Evolutionary conservation across 257 asterid species (phyloP).

Genomic region (Osmanthus fragrans): DNA sequence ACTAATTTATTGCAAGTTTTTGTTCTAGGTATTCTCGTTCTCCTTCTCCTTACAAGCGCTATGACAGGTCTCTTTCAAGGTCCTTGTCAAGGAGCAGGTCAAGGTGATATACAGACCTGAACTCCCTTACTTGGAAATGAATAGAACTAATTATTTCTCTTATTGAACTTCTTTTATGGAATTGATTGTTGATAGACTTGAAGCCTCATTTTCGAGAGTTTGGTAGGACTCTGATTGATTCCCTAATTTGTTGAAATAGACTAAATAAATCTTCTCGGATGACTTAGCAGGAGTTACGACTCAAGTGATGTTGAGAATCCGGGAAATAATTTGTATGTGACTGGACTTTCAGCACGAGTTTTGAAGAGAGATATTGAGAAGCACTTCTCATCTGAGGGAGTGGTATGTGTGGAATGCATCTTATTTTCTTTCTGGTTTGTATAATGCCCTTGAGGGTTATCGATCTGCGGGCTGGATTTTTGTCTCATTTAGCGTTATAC

Average conservation of each 20-base stretch:
- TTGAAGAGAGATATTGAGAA: slow-evolving; percentile 67
- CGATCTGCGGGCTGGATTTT: no score
- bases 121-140: background rate
- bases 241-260: background rate
- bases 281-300: slow-evolving; percentile 49
- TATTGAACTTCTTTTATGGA: background rate
- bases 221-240: background rate
- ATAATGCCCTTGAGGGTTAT: no score
- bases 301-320: slow-evolving; percentile 85
- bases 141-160: background rate
- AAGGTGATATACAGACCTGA: slow-evolving; percentile 38
- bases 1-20: background rate
- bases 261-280: background rate
- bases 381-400: slow-evolving; percentile 81
- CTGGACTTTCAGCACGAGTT: slow-evolving; percentile 77
- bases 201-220: background rate
- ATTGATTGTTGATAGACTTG: background rate
- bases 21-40: slow-evolving; percentile 56
- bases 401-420: slow-evolving; percentile 39
- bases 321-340: slow-evolving; percentile 89
- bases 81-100: slow-evolving; percentile 71
- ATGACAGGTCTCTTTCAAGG: slow-evolving; percentile 58
- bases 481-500: background rate
- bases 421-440: background rate
- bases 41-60: slow-evolving; percentile 51